Evolutionary conservation across 2,329 filamentous ascomycete species (phyloP), one percentile per base, ranked within the genome.

Genomic region (Emergomyces africanus): DNA sequence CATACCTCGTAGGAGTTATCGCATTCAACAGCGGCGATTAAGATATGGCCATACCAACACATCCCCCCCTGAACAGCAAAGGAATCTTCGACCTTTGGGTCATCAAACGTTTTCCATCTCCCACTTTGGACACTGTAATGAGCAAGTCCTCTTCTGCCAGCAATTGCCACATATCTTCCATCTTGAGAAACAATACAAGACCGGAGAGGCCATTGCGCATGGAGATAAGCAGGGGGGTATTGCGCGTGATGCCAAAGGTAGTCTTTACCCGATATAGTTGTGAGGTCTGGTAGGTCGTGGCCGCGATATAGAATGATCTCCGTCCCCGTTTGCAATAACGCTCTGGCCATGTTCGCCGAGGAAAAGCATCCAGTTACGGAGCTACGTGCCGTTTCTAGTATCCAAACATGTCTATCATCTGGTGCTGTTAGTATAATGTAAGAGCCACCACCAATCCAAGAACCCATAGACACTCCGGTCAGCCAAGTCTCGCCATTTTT

Each of bases 1-100:
- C 70, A 60, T 72, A 83, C 81, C 76, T 96, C 88, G 67, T 90
- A 90, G 25, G 85, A 85, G 64, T 85, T 83, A 65, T 88, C 88
- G 58, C 84, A 85, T 72, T 99, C 94, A n/a, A 96, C 86, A 3
- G 92, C 90, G 44, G 90, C 91, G 59, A 97, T 89, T 20, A 99
- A 79, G 37, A 97, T 88, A 73, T 99, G 92, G 65, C 95, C 90
- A 70, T 95, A 91, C 94, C 94, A 99, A 71, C 92, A 97, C 91
- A 99, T 96, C 6, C 94, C 94, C 54, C 94, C 94, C 63, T 91
- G 81, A 15, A 99, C 89, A 28, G 90, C 84, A 69, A 99, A 99
- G 63, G 91, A 89, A 66, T 91, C 90, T 72, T 97, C 94, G 68
- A 86, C 82, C 35, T 81, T 83, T 30, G 85, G 81, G 66, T 91